These are phyloP conservation scores for Piloderma croceum DNA, from an alignment of 768 basidiomycete genomes.

Conservation along the genomic window DNA sequence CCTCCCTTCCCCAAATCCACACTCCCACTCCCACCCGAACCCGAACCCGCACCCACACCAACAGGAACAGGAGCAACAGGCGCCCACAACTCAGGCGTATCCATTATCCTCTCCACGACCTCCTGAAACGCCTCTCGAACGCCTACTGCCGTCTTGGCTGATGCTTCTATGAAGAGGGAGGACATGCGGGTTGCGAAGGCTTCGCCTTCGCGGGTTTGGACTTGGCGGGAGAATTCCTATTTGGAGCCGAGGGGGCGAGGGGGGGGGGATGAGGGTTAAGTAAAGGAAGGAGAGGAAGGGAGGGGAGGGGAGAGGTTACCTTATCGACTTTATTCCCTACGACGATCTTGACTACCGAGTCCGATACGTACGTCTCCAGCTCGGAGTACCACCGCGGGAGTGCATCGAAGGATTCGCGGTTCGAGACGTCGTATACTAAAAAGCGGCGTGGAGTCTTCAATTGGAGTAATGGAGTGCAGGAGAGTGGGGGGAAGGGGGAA, in stretches of 20 bases:
- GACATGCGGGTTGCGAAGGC: conserved; percentile 78
- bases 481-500: not conserved
- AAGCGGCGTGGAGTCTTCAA: conserved; percentile 14
- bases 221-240: conserved; percentile 88
- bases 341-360: conserved; percentile 86
- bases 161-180: conserved; percentile 86
- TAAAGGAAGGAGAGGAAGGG: not conserved
- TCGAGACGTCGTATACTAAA: conserved; percentile 92
- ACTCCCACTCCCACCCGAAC: conserved; percentile 40
- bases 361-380: conserved; percentile 87
- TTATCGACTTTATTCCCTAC: conserved; percentile 96
- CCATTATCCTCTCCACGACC: conserved; percentile 76
- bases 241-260: too few relatives aligned
- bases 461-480: conserved; percentile 17
- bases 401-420: conserved; percentile 87
- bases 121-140: conserved; percentile 74
- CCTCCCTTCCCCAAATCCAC: conserved; percentile 37
- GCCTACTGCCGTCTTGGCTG: conserved; percentile 84
- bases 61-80: conserved; percentile 21
- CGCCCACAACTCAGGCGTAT: conserved; percentile 79
- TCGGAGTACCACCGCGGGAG: conserved; percentile 92
- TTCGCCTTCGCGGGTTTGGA: conserved; percentile 70
- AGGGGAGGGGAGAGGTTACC: conserved; percentile 28
- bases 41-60: conserved; percentile 27
- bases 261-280: not conserved